Percentiles rank a stretch among this genome's conserved stretches.
Evolutionary conservation across 2,329 filamentous ascomycete species (phyloP).

Genomic region (Trichoderma sp.): DNA sequence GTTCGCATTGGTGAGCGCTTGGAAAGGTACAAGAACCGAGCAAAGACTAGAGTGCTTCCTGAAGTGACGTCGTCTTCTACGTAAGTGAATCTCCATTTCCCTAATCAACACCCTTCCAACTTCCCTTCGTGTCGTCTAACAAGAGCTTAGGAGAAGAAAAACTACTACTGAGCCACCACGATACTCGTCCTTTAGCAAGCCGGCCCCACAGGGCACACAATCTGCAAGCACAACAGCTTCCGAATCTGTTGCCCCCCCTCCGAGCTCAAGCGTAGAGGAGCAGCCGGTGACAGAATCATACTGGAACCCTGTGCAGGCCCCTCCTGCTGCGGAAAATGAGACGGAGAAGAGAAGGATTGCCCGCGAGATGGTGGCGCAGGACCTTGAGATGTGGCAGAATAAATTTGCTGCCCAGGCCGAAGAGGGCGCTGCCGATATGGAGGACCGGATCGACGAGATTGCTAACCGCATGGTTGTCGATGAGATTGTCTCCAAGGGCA

Average conservation of each 20-base stretch:
- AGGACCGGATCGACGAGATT: constrained; percentile 63
- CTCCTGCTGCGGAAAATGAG: constrained; percentile 46
- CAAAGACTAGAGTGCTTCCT: constrained; percentile 33
- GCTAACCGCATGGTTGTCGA: constrained; percentile 54
- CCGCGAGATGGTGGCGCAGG: constrained; percentile 68
- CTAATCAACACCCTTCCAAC: not conserved
- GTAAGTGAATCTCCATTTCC: not conserved
- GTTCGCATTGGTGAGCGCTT: constrained; percentile 88
- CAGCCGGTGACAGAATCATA: constrained; percentile 25
- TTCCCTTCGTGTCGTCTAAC: constrained; percentile 19
- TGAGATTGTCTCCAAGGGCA: constrained; percentile 64
- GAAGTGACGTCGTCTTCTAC: constrained; percentile 18
- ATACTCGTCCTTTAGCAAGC: constrained; percentile 36
- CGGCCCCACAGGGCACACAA: constrained; percentile 31
- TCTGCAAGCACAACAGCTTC: constrained; percentile 33
- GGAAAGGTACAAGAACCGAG: constrained; percentile 62
- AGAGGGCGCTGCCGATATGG: constrained; percentile 73
- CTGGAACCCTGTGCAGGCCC: constrained; percentile 40
- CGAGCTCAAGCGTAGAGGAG: constrained; percentile 30
- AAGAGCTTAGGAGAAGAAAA: constrained; percentile 20
- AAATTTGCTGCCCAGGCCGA: constrained; percentile 85
- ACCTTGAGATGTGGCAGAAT: constrained; percentile 80
- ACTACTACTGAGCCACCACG: constrained; percentile 25
- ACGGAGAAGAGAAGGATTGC: constrained; percentile 56
- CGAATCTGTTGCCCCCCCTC: constrained; percentile 20